phyloP scores from a whole-genome alignment of 768 basidiomycete genomes.

The Chiua virens region DNA sequence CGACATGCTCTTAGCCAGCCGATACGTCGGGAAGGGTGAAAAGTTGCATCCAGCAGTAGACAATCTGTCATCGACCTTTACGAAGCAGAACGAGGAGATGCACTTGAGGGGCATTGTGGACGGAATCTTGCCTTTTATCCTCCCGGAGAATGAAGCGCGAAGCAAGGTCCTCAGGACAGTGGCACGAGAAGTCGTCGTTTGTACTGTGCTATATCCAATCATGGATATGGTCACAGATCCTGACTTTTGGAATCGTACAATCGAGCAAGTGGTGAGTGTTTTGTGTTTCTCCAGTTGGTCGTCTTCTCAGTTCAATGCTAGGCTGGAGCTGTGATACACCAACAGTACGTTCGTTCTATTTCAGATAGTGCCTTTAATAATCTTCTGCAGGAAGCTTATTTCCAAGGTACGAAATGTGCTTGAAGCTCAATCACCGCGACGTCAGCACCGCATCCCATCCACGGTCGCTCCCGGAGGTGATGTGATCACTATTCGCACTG shows the following conservation, averaged over 20 bases:
- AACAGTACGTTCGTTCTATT: slow-evolving; percentile 46
- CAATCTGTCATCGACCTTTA: slow-evolving; percentile 85
- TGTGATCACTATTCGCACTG: slow-evolving; percentile 79
- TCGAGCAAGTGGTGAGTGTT: slow-evolving; percentile 85
- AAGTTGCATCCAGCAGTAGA: slow-evolving; percentile 85
- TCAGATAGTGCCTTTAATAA: slow-evolving; percentile 9
- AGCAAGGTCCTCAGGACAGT: slow-evolving; percentile 74
- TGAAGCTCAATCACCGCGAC: slow-evolving; percentile 72
- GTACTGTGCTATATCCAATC: slow-evolving; percentile 79
- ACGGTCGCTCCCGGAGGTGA: slow-evolving; percentile 50
- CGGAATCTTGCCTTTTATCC: slow-evolving; percentile 63
- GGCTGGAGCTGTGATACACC: slow-evolving; percentile 70
- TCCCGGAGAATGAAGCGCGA: slow-evolving; percentile 72
- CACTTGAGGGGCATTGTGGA: slow-evolving; percentile 77
- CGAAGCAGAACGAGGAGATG: slow-evolving; percentile 85
- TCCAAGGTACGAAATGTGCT: slow-evolving; percentile 84
- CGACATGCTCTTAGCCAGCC: slow-evolving; percentile 80
- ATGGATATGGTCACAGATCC: slow-evolving; percentile 94
- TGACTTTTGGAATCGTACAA: slow-evolving; percentile 94
- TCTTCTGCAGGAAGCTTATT: slow-evolving; percentile 64
- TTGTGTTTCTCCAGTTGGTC: not conserved
- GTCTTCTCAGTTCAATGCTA: slow-evolving; percentile 23
- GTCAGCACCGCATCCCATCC: slow-evolving; percentile 43
- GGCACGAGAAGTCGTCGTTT: slow-evolving; percentile 79
- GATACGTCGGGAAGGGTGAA: slow-evolving; percentile 65